phyloP scores from a whole-genome alignment of 2,329 filamentous ascomycete genomes.

The Microcyclosporella mali region DNA sequence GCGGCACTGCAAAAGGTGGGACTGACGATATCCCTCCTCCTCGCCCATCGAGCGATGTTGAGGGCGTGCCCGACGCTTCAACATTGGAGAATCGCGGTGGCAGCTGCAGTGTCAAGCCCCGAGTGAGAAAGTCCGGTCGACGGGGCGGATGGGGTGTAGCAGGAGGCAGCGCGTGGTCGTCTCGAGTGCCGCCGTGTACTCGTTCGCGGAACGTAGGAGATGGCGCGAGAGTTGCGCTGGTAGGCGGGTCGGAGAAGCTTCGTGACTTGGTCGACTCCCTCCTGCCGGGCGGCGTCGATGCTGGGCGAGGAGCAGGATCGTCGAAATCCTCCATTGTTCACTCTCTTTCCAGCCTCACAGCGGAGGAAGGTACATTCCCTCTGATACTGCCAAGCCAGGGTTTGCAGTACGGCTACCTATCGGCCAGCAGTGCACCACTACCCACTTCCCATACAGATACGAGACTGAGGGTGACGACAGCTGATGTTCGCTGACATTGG shows the following conservation, averaged over 20 bases:
- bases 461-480: no score
- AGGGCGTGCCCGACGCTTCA: slow-evolving; percentile 35
- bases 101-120: slow-evolving; percentile 65
- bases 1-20: slow-evolving; percentile 48
- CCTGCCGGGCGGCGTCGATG: slow-evolving; percentile 4
- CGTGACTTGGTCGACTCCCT: slow-evolving; percentile 29
- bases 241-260: slow-evolving; percentile 38
- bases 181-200: slow-evolving; percentile 23
- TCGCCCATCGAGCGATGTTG: not conserved
- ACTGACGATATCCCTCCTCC: not conserved
- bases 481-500: no score
- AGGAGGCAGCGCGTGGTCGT: slow-evolving; percentile 37
- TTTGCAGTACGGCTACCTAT: no score
- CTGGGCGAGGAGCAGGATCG: slow-evolving; percentile 2
- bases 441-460: no score
- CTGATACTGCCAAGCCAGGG: not conserved
- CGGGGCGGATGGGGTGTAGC: slow-evolving; percentile 55
- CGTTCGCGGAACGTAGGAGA: slow-evolving; percentile 40
- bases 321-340: slow-evolving; percentile 2
- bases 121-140: slow-evolving; percentile 56
- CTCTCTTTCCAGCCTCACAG: no score
- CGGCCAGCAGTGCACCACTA: no score
- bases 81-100: slow-evolving; percentile 42
- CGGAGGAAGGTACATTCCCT: no score
- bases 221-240: slow-evolving; percentile 37